Evolutionary conservation across 2,329 filamentous ascomycete genomes (phyloP).

Genomic region (Dactylellina parvicollis): DNA sequence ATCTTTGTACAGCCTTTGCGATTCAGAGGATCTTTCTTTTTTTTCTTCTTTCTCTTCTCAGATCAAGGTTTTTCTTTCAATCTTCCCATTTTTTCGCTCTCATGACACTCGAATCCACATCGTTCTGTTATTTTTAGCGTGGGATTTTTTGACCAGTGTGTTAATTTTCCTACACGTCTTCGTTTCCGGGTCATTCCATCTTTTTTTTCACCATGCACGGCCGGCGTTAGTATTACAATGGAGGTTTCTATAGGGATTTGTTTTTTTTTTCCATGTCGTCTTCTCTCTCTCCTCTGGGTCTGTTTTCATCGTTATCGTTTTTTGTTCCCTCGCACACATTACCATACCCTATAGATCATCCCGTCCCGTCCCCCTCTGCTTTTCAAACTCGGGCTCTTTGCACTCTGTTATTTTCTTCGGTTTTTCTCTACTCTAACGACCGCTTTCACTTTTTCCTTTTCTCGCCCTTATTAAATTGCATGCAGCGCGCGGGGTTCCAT

Average conservation of each 20-base stretch:
- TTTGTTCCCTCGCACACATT: conserved; percentile 19
- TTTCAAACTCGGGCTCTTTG: neutral
- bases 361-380: conserved; percentile 1
- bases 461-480: neutral
- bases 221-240: conserved; percentile 46
- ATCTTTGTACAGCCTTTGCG: conserved; percentile 26
- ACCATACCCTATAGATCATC: conserved; percentile 54
- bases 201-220: conserved; percentile 34
- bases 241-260: conserved; percentile 45
- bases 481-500: neutral
- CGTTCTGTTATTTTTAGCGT: conserved; percentile 48
- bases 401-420: neutral
- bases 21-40: conserved; percentile 29
- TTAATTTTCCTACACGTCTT: conserved; percentile 4
- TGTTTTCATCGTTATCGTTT: neutral
- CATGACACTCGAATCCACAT: conserved; percentile 12
- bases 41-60: conserved; percentile 19
- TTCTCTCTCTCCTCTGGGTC: conserved; percentile 28
- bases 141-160: conserved; percentile 18
- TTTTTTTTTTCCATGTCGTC: neutral
- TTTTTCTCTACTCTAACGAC: conserved; percentile 29
- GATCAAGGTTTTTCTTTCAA: conserved; percentile 11
- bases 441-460: conserved; percentile 1
- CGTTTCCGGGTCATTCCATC: neutral
- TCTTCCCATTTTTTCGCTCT: conserved; percentile 11